phyloP scores from a whole-genome alignment of 352 stramenopile species.

The Phytopythium kandeliae region DNA sequence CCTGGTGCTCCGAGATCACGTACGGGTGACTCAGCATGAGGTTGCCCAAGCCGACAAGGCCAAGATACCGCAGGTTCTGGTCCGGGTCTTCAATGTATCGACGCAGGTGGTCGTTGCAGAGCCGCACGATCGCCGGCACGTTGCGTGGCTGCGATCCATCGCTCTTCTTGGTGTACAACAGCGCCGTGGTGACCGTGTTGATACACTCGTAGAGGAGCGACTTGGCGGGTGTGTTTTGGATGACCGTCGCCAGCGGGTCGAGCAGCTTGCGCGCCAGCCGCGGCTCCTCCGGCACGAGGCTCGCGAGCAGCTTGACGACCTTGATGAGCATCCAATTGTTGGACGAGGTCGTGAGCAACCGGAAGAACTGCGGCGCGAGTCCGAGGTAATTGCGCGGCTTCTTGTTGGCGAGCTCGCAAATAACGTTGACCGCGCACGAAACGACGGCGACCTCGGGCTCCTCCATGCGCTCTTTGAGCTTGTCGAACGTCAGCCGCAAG shows the following conservation, averaged over 20 bases:
- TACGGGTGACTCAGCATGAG: slow-evolving; percentile 96
- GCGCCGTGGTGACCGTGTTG: slow-evolving; percentile 94
- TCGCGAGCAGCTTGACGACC: slow-evolving; percentile 98
- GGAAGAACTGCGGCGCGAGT: slow-evolving; percentile 98
- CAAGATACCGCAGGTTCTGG: slow-evolving; percentile 99
- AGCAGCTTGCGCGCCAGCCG: slow-evolving; percentile 97
- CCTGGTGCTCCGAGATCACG: slow-evolving; percentile 93
- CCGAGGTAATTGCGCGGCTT: slow-evolving; percentile 99
- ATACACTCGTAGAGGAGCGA: slow-evolving; percentile 98
- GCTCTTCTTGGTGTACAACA: slow-evolving; percentile 95
- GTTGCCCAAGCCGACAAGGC: slow-evolving; percentile 95
- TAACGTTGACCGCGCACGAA: slow-evolving; percentile 98
- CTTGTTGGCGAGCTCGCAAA: slow-evolving; percentile 98
- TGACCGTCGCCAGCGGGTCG: slow-evolving; percentile 96
- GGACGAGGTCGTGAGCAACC: slow-evolving; percentile 94
- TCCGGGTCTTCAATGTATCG: slow-evolving; percentile 97
- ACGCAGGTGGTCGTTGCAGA: slow-evolving; percentile 95
- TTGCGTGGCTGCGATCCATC: slow-evolving; percentile 94
- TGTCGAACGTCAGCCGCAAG: slow-evolving; percentile 96
- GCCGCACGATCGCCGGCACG: slow-evolving; percentile 90
- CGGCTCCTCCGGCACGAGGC: slow-evolving; percentile 96
- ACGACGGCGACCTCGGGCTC: slow-evolving; percentile 96
- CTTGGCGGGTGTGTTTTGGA: slow-evolving; percentile 97
- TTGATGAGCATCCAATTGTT: slow-evolving; percentile 99
- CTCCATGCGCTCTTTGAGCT: slow-evolving; percentile 95